Evolutionary conservation across 2,329 filamentous ascomycete genomes (phyloP), one percentile per base, ranked within the genome.

Genomic region (Diaporthe sp.): DNA sequence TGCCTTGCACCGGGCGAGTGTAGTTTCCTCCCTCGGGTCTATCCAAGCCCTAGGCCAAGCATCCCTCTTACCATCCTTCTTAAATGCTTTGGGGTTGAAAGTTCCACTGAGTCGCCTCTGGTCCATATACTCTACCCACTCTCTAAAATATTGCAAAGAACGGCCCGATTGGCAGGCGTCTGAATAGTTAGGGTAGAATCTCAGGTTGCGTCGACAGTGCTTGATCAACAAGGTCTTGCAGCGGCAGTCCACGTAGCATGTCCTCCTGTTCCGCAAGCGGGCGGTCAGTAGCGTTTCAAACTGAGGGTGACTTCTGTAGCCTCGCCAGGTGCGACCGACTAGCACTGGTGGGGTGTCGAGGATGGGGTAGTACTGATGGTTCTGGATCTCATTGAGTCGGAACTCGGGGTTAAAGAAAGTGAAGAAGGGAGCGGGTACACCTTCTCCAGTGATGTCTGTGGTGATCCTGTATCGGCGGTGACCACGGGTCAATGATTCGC

Each of bases 171-270:
- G 13, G 39, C 39, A 25, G 2, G 25, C 6, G 6, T 12, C 1
- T 10, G 60, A 44, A 47, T 28, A 63, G 7, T 5, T 13, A 3
- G 60, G 60, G 39, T 63, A 63, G 8, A 44, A 63, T 7, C 60
- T 63, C 39, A 63, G 39, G 9, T 63, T 63, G n/a, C 60, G 60
- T 9, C 25, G 37, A 42, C 60, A 63, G 4, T 63, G 60, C 60
- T 13, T 63, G 39, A n/a, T 39, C 60, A 63, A 9, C 60, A n/a
- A 63, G 3, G 39, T 8, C 9, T 63, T 63, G 8, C 20, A 63
- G n/a, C 60, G 60, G 17, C 60, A 63, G 39, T 28, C 39, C 39
- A 20, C n/a, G 17, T 63, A 63, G 39, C 60, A 63, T 9, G 39
- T 9, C 25, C 60, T 63, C 39, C 60, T 63, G 22, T 63, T 63